phyloP scores from a whole-genome alignment of 768 basidiomycete genomes.

The Termitomyces eurrhizus region DNA sequence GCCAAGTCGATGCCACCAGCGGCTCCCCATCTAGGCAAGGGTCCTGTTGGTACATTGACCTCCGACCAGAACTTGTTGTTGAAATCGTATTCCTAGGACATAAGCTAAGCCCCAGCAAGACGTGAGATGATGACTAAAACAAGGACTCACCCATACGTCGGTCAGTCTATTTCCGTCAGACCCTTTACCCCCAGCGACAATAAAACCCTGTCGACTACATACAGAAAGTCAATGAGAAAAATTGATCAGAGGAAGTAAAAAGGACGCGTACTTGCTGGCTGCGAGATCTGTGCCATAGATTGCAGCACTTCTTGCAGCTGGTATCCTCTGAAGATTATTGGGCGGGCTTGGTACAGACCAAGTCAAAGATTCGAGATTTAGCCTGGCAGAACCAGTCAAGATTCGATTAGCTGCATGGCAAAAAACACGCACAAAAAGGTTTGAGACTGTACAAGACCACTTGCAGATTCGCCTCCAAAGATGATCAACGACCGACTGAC shows the following conservation, averaged over 20 bases:
- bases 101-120: not conserved
- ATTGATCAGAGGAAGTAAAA: not conserved
- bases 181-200: conserved; percentile 70
- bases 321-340: conserved; percentile 38
- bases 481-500: conserved; percentile 56
- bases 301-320: conserved; percentile 62
- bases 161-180: conserved; percentile 47
- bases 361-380: conserved; percentile 54
- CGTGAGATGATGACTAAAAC: not conserved
- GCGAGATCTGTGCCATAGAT: conserved; percentile 68
- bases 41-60: conserved; percentile 49
- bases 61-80: conserved; percentile 72
- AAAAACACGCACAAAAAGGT: conserved; percentile 58
- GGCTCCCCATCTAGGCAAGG: conserved; percentile 66
- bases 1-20: conserved; percentile 71
- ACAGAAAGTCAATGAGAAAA: conserved; percentile 14
- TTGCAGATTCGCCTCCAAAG: conserved; percentile 72
- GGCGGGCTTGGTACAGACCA: conserved; percentile 62
- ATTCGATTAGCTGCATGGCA: not conserved
- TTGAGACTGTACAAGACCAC: conserved; percentile 55
- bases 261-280: conserved; percentile 69
- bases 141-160: conserved; percentile 67
- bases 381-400: conserved; percentile 31
- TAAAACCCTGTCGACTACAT: conserved; percentile 65
- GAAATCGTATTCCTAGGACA: conserved; percentile 70